A percentile compares a stretch with the other conserved stretches of the same genome.
Conservation (phyloP, 257 asterid genomes). For the Scutellaria galericulata region DNA sequence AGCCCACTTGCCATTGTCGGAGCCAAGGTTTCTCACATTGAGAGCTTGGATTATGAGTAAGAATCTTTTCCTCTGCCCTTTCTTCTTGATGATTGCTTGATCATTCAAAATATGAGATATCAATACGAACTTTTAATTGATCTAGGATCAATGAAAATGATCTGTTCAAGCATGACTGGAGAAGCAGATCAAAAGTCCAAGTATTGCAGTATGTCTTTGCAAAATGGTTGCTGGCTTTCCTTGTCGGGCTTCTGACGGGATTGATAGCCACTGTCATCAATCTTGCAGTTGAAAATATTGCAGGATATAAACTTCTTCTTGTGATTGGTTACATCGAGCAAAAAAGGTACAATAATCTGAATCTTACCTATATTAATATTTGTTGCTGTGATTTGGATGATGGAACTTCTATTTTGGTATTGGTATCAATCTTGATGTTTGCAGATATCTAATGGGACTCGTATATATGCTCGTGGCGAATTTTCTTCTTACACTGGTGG, state of each 20-base stretch:
- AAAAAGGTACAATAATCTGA: conserved; percentile 51
- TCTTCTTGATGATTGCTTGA: conserved; percentile 19
- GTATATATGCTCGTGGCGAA: conserved; percentile 57
- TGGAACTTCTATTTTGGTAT: conserved; percentile 22
- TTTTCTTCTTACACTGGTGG: conserved; percentile 62
- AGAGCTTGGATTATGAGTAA: conserved; percentile 97
- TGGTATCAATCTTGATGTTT: conserved; percentile 36
- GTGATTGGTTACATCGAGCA: conserved; percentile 61
- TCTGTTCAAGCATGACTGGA: conserved; percentile 96
- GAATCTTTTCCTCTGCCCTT: conserved; percentile 16
- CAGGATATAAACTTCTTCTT: conserved; percentile 78
- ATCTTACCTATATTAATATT: conserved; percentile 10
- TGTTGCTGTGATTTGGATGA: conserved; percentile 10
- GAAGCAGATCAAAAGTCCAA: conserved; percentile 76
- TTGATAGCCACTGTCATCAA: conserved; percentile 75
- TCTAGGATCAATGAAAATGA: conserved; percentile 86
- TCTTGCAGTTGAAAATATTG: conserved; percentile 83
- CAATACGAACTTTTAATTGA: background rate
- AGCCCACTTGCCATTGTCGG: conserved; percentile 76
- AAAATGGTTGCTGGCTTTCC: conserved; percentile 85
- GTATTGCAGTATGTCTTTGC: conserved; percentile 71
- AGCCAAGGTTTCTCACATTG: conserved; percentile 80
- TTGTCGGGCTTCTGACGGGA: conserved; percentile 89
- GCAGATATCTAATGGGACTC: conserved; percentile 76
- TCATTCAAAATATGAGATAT: conserved; percentile 6